These are phyloP conservation scores for Tuber microsphaerosporum DNA, from an alignment of 495 filamentous ascomycete species.

Conservation along the genomic window DNA sequence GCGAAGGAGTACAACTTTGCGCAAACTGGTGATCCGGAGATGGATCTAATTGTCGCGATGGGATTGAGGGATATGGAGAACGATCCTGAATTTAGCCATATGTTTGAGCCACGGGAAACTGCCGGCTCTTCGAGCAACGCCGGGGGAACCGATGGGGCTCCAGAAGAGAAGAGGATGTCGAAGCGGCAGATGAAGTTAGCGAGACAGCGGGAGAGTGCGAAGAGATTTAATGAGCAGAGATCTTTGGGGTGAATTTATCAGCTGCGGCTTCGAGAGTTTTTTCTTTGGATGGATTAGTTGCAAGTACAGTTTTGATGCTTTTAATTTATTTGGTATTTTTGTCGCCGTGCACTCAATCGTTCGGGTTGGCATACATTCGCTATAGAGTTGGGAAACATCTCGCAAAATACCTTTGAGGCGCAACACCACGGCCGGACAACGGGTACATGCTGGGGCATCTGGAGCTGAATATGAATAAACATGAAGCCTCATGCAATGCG, in stretches of 20 bases:
- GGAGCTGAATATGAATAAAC: neutral
- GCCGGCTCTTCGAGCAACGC: neutral
- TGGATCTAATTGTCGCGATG: constrained; percentile 17
- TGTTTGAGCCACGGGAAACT: neutral
- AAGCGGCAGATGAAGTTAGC: constrained; percentile 17
- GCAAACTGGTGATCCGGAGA: constrained; percentile 18
- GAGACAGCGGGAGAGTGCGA: constrained; percentile 39
- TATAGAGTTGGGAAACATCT: neutral
- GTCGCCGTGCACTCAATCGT: neutral
- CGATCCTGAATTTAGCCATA: neutral
- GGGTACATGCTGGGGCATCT: neutral
- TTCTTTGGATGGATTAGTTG: neutral
- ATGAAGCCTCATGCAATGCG: neutral
- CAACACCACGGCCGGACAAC: neutral
- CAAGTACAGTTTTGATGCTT: neutral
- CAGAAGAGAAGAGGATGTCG: constrained; percentile 8
- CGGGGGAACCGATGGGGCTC: neutral
- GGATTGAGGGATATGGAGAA: constrained; percentile 16
- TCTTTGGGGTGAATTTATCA: neutral
- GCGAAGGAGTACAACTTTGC: constrained; percentile 9
- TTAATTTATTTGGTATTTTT: neutral
- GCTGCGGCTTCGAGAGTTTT: neutral
- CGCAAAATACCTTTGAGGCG: neutral
- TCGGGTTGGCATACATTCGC: neutral
- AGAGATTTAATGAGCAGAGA: neutral